Evolutionary conservation across 495 filamentous ascomycete species (phyloP).

Genomic region (Hyaloscypha bicolor): DNA sequence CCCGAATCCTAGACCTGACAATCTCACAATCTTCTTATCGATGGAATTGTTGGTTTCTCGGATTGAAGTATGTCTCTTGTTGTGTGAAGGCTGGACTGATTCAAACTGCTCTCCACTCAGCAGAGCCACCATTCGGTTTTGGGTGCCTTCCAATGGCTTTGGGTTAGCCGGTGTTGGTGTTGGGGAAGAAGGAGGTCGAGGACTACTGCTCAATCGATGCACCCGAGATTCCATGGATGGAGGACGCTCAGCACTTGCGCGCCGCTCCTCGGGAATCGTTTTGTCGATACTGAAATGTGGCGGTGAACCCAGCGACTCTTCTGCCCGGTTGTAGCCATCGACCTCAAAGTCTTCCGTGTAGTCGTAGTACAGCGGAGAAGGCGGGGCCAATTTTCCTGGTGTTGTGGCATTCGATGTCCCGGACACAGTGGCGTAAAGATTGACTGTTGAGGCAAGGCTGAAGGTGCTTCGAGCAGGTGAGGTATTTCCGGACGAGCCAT

Average conservation of each 20-base stretch:
- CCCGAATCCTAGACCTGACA: conserved; percentile 16
- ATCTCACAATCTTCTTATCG: conserved; percentile 7
- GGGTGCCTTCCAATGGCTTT: neutral
- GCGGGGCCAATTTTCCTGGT: conserved; percentile 19
- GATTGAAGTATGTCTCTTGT: neutral
- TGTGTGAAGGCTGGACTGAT: neutral
- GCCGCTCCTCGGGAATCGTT: conserved; percentile 32
- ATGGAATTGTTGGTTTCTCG: neutral
- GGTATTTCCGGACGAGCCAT: conserved; percentile 21
- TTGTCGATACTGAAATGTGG: conserved; percentile 40
- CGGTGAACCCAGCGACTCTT: conserved; percentile 25
- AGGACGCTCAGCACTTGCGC: conserved; percentile 30
- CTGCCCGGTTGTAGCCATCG: conserved; percentile 25
- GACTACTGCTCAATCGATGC: neutral
- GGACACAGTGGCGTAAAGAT: conserved; percentile 12
- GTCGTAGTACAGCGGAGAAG: conserved; percentile 49
- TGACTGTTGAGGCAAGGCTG: conserved; percentile 29
- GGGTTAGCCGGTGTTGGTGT: neutral
- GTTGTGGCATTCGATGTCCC: conserved; percentile 26
- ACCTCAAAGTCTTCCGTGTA: conserved; percentile 54
- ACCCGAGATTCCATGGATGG: neutral
- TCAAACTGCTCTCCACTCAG: neutral
- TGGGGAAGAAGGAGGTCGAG: neutral
- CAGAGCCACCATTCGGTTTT: neutral
- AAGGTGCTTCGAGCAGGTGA: conserved; percentile 31